Evolutionary conservation across 164 flowering plant genomes (phyloP).

Genomic region (Nelumbo lutea): DNA sequence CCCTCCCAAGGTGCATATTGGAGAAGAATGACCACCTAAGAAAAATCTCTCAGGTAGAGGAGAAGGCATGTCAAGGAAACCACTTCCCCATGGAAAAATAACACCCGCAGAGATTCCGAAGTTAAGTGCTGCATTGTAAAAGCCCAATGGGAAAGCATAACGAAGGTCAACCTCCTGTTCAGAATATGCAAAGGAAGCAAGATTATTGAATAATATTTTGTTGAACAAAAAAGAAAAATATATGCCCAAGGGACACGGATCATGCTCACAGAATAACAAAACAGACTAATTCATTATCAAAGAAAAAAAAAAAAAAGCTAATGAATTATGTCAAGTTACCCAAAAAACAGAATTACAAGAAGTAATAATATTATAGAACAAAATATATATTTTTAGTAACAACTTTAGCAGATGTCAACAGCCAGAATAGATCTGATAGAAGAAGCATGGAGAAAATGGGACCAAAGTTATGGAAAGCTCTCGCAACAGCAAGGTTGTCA

Average conservation of each 20-base stretch:
- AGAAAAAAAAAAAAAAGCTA: not conserved
- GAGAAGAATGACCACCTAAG: conserved; percentile 84
- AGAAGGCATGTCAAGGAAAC: conserved; percentile 52
- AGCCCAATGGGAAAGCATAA: conserved; percentile 82
- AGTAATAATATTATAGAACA: too few relatives aligned
- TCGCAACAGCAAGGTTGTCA: too few relatives aligned
- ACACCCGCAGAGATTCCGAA: conserved; percentile 76
- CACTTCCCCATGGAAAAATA: conserved; percentile 77
- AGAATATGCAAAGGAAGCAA: conserved; percentile 8
- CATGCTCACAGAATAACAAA: not conserved
- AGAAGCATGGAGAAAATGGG: too few relatives aligned
- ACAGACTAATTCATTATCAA: too few relatives aligned
- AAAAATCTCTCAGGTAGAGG: conserved; percentile 76
- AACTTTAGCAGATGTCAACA: too few relatives aligned
- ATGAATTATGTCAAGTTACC: too few relatives aligned
- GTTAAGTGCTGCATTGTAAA: conserved; percentile 68
- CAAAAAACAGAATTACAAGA: too few relatives aligned
- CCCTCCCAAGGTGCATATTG: conserved; percentile 74
- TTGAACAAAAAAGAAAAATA: not conserved
- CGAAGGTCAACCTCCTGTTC: conserved; percentile 86
- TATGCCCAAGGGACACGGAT: not conserved
- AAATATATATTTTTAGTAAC: too few relatives aligned
- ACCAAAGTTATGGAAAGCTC: too few relatives aligned
- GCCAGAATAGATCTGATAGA: too few relatives aligned
- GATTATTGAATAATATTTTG: not conserved